Evolutionary conservation across 2,329 filamentous ascomycete genomes (phyloP).

Genomic region (Penicillium sp.): DNA sequence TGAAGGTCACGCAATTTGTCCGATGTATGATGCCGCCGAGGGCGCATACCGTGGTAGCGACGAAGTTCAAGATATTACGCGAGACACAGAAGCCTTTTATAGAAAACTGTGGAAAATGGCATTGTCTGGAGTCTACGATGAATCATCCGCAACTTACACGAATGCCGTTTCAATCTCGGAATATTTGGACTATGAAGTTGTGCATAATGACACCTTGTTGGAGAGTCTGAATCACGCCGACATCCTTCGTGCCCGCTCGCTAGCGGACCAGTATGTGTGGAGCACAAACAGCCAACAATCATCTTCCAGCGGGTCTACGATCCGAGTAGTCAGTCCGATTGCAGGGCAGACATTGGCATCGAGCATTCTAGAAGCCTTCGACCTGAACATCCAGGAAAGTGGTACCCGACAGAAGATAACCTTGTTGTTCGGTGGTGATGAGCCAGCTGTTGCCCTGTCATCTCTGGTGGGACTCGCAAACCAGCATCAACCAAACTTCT

Average conservation of each 20-base stretch:
- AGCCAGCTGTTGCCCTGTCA: constrained; percentile 54
- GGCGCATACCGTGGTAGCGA: constrained; percentile 44
- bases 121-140: constrained; percentile 45
- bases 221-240: constrained; percentile 33
- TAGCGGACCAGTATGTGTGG: constrained; percentile 53
- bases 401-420: constrained; percentile 47
- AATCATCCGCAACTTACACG: constrained; percentile 47
- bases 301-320: constrained; percentile 21
- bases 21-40: constrained; percentile 37
- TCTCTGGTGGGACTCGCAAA: constrained; percentile 46
- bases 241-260: constrained; percentile 40
- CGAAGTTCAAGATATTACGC: constrained; percentile 43
- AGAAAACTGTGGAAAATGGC: constrained; percentile 44
- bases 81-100: constrained; percentile 48
- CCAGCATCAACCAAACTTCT: constrained; percentile 45
- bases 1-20: constrained; percentile 50
- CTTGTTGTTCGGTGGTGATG: constrained; percentile 51
- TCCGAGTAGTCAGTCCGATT: constrained; percentile 40
- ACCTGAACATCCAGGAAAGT: constrained; percentile 38
- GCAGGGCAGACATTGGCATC: constrained; percentile 46
- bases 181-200: constrained; percentile 55
- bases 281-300: constrained; percentile 49
- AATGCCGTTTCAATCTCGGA: constrained; percentile 58
- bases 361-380: constrained; percentile 41
- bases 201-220: constrained; percentile 51